Conservation (phyloP, 495 filamentous ascomycete genomes). For the Penicillium diatomitis region DNA sequence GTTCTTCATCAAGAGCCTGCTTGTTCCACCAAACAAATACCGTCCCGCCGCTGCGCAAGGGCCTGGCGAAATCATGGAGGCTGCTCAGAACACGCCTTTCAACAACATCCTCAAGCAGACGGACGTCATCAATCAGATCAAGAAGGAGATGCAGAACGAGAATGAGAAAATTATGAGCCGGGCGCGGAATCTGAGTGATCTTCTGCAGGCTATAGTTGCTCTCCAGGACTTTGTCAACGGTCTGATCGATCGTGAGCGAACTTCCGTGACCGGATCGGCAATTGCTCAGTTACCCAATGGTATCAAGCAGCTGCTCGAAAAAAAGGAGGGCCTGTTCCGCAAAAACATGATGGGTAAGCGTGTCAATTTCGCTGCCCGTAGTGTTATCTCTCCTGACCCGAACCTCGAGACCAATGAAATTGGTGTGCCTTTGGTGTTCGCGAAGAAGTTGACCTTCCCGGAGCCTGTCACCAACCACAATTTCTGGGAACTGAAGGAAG, state of each 20-base stretch:
- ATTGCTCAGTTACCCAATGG: constrained; percentile 41
- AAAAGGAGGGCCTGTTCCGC: constrained; percentile 96
- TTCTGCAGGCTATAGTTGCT: constrained; percentile 63
- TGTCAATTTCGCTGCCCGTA: constrained; percentile 95
- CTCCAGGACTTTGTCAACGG: constrained; percentile 88
- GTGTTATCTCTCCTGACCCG: constrained; percentile 96
- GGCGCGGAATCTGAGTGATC: constrained; percentile 47
- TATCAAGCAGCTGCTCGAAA: constrained; percentile 96
- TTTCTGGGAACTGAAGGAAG: constrained; percentile 87
- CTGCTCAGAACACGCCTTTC: constrained; percentile 76
- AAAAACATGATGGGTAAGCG: constrained; percentile 99
- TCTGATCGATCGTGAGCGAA: constrained; percentile 78
- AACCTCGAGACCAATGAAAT: constrained; percentile 99
- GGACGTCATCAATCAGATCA: constrained; percentile 62
- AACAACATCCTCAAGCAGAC: constrained; percentile 66
- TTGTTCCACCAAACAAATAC: constrained; percentile 88
- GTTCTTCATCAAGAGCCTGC: constrained; percentile 80
- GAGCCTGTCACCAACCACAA: constrained; percentile 97
- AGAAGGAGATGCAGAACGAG: constrained; percentile 54
- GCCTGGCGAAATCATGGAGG: constrained; percentile 69
- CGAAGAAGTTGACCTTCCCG: constrained; percentile 90
- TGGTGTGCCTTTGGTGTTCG: constrained; percentile 94
- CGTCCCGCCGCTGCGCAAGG: constrained; percentile 81
- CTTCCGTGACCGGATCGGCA: constrained; percentile 65
- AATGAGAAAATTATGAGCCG: constrained; percentile 32